Evolutionary conservation across 148 eudicot genomes (phyloP), one percentile per base, ranked within the genome.

Genomic region (Amaranthus palmeri): DNA sequence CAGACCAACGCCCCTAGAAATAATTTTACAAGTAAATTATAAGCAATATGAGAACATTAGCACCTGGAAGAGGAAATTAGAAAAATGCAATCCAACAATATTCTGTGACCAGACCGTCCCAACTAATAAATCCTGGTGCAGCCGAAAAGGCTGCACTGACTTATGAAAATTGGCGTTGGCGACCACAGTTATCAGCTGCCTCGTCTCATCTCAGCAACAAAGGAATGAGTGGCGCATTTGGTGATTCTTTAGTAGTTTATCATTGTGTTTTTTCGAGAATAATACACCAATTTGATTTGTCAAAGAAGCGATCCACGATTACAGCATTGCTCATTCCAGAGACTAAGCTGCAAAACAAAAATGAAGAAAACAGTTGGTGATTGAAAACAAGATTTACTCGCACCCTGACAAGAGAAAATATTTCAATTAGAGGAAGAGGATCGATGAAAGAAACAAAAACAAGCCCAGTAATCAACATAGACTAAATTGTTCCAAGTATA

Each of bases 221-320:
- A 12, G 40, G 11, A 18, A 10, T 25, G 14, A 51, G 4, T 61
- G 67, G 41, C n/a, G 47, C 17, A 61, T 14, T 56, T 48, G 48
- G 14, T 46, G n/a, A 25, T 25, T 13, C 51, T 62, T 72, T 58
- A 25, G 36, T 1, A 25, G 18, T 18, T 49, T 15, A 17, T 86
- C 83, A 83, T 61, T 67, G 64, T 64, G 81, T 89, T 81, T 88
- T 91, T 81, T 91, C 81, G 41, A 93, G 97, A 72, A 93, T 83
- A 44, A 93, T 83, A 69, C 98, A 93, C 97, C 98, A 93, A 69
- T 93, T 93, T 47, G 98, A 93, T 78, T 93, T 93, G 82, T 93
- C 98, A 51, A 76, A 93, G 75, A 91, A 93, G 14, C 84, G 87
- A 80, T 93, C 97, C 63, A 91, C 87, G n/a, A 93, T 72, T 18